phyloP scores from a whole-genome alignment of 257 asterid genomes.

The Haberlea rhodopensis region DNA sequence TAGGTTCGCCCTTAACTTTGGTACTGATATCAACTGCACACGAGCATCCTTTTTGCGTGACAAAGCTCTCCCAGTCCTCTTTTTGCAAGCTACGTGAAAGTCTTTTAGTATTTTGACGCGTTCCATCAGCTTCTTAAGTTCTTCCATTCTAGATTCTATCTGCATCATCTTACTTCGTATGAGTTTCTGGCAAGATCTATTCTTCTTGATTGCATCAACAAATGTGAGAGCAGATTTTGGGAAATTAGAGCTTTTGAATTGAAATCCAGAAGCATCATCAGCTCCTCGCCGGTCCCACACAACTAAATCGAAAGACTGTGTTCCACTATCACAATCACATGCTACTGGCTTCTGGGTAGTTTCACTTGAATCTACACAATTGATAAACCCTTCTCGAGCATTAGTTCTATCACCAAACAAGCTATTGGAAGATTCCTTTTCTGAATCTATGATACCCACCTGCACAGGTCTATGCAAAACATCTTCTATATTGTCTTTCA shows the following conservation, averaged over 20 bases:
- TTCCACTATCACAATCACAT: slow-evolving; percentile 36
- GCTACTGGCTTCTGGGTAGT: slow-evolving; percentile 38
- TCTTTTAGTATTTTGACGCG: slow-evolving; percentile 78
- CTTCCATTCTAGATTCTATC: slow-evolving; percentile 76
- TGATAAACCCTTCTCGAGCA: slow-evolving; percentile 78
- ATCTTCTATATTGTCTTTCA: slow-evolving; percentile 35
- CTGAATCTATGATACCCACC: slow-evolving; percentile 76
- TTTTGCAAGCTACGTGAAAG: slow-evolving; percentile 70
- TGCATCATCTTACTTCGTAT: slow-evolving; percentile 70
- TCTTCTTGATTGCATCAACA: slow-evolving; percentile 85
- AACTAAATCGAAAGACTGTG: slow-evolving; percentile 35
- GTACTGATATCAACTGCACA: slow-evolving; percentile 67
- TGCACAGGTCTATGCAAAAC: slow-evolving; percentile 43
- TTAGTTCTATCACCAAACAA: slow-evolving; percentile 68
- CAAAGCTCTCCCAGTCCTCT: slow-evolving; percentile 69
- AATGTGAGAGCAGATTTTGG: slow-evolving; percentile 75
- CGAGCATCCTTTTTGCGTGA: slow-evolving; percentile 78
- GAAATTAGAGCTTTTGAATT: slow-evolving; percentile 45
- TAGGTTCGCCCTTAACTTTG: slow-evolving; percentile 46
- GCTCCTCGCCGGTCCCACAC: slow-evolving; percentile 40
- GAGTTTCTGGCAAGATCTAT: slow-evolving; percentile 73
- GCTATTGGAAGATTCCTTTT: slow-evolving; percentile 75
- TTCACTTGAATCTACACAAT: slow-evolving; percentile 66
- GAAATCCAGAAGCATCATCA: slow-evolving; percentile 40
- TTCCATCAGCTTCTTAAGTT: slow-evolving; percentile 55